Base-by-base conservation (phyloP, 208 protist species). In the Trypanosomatidae sp. region DNA sequence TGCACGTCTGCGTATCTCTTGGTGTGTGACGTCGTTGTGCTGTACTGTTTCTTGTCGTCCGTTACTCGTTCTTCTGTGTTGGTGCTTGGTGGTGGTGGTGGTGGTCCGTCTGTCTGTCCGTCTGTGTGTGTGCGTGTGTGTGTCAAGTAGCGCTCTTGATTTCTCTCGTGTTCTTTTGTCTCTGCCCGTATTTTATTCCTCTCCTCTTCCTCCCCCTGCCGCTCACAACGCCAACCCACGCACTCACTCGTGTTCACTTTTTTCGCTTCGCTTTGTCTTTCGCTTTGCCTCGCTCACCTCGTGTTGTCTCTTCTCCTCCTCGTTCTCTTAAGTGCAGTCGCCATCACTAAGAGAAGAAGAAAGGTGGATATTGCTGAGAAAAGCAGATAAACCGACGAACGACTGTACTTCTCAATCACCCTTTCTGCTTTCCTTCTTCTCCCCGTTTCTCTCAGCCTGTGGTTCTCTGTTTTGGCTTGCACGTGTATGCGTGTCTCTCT, bases 221-320 rank as follows among this genome's bases (percentile, higher is more conserved):
- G 0, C 58, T 62, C 15, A 28, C 55, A 33, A 36, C 25, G 9
- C 17, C 58, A 12, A 12, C 58, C 17, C 58, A 56, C 52, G 52
- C 59, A 44, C 47, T 62, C 10, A 56, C 25, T 13, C 44, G 22
- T 41, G 7, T 28, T 49, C 25, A 12, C 25, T 52, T 7, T 39
- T n/a, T 33, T 30, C 13, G 2, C 25, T 19, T 62, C 3, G 15
- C 28, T 70, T 55, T 69, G 36, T 69, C 36, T 36, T 69, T 12
- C 41, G n/a, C 46, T 49, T 59, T 49, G 41, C 72, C 62, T 65
- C 47, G 59, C 73, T 50, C 66, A n/a, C 59, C 59, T 53, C 39
- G 62, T 53, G 71, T 76, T 56, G 8, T 56, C 25, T 56, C 52
- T 10, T 7, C 52, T 56, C 52, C 8, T 56, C 15, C 7, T 56